Evolutionary conservation across 148 eudicot genomes (phyloP).

Genomic region (Arbutus unedo): DNA sequence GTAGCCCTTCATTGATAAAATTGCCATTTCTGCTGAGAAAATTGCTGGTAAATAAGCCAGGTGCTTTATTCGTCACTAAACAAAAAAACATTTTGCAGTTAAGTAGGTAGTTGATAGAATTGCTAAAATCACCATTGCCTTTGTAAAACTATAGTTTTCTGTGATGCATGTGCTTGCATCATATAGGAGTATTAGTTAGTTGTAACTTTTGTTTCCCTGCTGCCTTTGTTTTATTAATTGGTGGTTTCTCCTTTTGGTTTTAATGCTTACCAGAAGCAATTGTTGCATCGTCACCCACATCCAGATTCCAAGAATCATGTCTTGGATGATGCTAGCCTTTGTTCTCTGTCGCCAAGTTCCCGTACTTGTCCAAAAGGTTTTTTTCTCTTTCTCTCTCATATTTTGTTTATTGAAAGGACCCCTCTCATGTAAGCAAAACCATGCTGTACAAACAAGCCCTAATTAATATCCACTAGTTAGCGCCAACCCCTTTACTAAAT

Average conservation of each 20-base stretch:
- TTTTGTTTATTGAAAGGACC: not conserved
- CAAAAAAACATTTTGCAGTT: not conserved
- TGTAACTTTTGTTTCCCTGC: not conserved
- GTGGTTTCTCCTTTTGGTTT: not conserved
- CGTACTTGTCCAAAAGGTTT: conserved; percentile 67
- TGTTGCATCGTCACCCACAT: conserved; percentile 41
- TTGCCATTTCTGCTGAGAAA: not conserved
- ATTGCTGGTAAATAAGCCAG: not conserved
- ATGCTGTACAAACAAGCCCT: not conserved
- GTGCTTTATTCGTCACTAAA: too few species aligned
- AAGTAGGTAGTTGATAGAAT: not conserved
- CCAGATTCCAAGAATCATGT: conserved; percentile 37
- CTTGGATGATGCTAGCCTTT: conserved; percentile 60
- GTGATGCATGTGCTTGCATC: not conserved
- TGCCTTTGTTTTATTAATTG: not conserved
- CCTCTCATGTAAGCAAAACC: not conserved
- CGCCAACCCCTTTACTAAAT: not conserved
- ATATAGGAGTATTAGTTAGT: not conserved
- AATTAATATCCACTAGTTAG: not conserved
- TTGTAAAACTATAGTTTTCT: not conserved
- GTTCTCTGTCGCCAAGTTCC: conserved; percentile 80
- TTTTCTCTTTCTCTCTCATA: not conserved
- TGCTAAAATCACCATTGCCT: not conserved
- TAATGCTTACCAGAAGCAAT: conserved; percentile 34
- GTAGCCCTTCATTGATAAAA: not conserved